A percentile compares a stretch with the other conserved stretches of the same genome.
Evolutionary conservation across 352 stramenopile species (phyloP).

Genomic region (Phytopythium boreale): DNA sequence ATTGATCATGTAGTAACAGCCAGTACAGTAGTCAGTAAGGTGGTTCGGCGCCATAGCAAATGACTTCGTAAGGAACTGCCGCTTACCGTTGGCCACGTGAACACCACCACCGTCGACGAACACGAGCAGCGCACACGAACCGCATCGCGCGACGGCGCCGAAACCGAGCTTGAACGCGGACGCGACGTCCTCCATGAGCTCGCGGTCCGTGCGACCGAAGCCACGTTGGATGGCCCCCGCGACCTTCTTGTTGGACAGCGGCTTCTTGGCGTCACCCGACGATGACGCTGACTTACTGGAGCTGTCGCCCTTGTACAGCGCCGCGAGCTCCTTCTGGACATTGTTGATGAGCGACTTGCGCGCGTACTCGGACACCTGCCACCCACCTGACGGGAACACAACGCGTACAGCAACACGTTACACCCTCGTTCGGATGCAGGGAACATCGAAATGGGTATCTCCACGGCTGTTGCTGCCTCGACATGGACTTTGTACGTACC

Average conservation of each 20-base stretch:
- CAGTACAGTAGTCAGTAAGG: background rate
- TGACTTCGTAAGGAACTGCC: background rate
- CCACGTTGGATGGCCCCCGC: constrained; percentile 72
- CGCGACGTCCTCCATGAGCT: constrained; percentile 78
- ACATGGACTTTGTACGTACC: constrained; percentile 29
- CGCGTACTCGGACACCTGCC: constrained; percentile 91
- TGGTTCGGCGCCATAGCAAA: background rate
- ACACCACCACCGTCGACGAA: constrained; percentile 73
- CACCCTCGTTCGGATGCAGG: background rate
- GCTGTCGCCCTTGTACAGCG: constrained; percentile 37
- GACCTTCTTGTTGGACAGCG: constrained; percentile 46
- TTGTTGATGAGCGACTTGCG: constrained; percentile 76
- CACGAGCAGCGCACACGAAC: constrained; percentile 84
- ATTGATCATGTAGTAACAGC: background rate
- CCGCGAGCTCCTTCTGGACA: constrained; percentile 65
- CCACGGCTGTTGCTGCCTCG: no score
- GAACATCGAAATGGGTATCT: no score
- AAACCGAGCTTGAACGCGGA: constrained; percentile 91
- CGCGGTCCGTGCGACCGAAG: constrained; percentile 85
- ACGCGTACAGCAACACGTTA: background rate
- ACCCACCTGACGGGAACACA: constrained; percentile 54
- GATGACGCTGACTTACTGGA: constrained; percentile 7
- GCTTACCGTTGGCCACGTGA: constrained; percentile 78
- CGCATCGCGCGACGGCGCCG: constrained; percentile 83
- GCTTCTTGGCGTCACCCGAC: constrained; percentile 15